Evolutionary conservation across 192 early-diverging fungal species (phyloP), one percentile per base, ranked within the genome.

Genomic region (Linderina pennispora): DNA sequence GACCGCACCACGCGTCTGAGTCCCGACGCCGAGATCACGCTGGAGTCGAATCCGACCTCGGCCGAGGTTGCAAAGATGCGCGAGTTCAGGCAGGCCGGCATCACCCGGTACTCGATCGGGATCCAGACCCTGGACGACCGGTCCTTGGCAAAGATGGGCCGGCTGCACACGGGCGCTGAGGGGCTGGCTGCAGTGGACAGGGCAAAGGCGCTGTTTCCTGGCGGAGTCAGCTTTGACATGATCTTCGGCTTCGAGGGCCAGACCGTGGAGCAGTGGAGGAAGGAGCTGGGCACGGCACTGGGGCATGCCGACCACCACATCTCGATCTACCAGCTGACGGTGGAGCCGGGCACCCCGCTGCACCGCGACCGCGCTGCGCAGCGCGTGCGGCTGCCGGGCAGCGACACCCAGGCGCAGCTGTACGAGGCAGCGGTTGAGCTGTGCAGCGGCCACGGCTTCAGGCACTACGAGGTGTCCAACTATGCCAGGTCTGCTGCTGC

Each of bases 241-340:
- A 81, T 81, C 28, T 78, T 60, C 53, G 74, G 71, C 7, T 63
- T 69, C 20, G 64, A 65, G 7, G 52, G 62, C 0, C 79, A 78
- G 43, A 75, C 67, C 11, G 13, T 56, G 8, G 10, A 19, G 0
- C 36, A 41, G 25, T 78, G 77, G 75, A 25, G 28, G 37, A 35
- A 17, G 0, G 71, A 81, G 43, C 52, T 78, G 3, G 45, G 49
- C 1, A 33, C 28, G 8, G 65, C 55, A 31, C 35, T 73, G 17
- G 48, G 36, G 2, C 55, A 63, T 8, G 57, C 55, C 2, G 59
- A 54, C n/a, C 8, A 23, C 18, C 77, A 81, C 16, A 43, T 81
- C 1, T 78, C 76, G 10, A 37, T 70, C 10, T 81, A 81, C 59
- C 66, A 81, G 55, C 60, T 81, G 32, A 81, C 79, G 11, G 58